phyloP scores from a whole-genome alignment of 352 stramenopile species.

The Achlya hypogyna region DNA sequence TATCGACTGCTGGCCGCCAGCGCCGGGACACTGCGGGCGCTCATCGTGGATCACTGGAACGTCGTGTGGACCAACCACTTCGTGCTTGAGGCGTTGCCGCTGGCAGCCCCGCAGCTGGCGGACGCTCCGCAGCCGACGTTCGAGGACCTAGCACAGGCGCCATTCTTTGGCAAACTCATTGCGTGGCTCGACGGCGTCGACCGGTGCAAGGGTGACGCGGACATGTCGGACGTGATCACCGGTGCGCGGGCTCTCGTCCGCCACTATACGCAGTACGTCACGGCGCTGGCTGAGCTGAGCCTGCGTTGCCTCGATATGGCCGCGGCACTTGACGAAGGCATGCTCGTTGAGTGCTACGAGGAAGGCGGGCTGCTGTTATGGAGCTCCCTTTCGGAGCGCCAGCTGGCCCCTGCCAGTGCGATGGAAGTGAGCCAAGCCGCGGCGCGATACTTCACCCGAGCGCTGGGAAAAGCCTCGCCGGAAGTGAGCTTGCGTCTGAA shows the following conservation, averaged over 20 bases:
- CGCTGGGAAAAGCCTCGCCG: not conserved
- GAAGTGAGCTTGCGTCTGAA: constrained; percentile 47
- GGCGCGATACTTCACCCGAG: not conserved
- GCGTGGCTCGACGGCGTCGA: constrained; percentile 5
- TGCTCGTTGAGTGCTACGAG: constrained; percentile 53
- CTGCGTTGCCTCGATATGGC: constrained; percentile 59
- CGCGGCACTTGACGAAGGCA: constrained; percentile 29
- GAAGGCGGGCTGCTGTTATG: constrained; percentile 66
- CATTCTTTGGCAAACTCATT: constrained; percentile 10
- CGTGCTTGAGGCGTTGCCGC: not conserved
- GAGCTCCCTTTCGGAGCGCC: constrained; percentile 50
- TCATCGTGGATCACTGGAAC: constrained; percentile 15
- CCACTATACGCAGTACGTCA: constrained; percentile 35
- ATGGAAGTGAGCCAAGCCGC: constrained; percentile 27
- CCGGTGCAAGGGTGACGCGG: not conserved
- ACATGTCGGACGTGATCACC: not conserved
- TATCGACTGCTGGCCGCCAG: not conserved
- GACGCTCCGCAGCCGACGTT: not conserved
- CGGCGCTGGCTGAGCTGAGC: constrained; percentile 51
- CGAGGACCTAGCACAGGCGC: not conserved
- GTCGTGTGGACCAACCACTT: constrained; percentile 13
- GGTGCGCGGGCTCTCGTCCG: constrained; percentile 30
- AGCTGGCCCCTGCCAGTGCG: constrained; percentile 22
- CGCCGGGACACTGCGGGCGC: not conserved
- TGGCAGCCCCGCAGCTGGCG: not conserved